phyloP scores from a whole-genome alignment of 2,329 filamentous ascomycete species.

The Chaetomium sp. region DNA sequence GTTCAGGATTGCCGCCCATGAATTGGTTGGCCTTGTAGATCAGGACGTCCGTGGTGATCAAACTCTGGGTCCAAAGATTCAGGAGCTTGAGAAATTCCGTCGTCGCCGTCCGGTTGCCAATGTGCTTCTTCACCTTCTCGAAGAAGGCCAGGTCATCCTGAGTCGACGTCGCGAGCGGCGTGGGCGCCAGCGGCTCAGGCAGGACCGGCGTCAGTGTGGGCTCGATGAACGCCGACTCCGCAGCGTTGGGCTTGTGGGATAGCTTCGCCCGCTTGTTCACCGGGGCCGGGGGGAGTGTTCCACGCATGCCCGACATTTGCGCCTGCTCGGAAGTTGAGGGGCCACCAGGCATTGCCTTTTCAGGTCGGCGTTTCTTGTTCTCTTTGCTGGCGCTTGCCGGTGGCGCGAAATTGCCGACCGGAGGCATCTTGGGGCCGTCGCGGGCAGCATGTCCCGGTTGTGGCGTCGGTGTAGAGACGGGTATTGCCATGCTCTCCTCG shows the following conservation, averaged over 20 bases:
- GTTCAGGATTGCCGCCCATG: slow-evolving; percentile 82
- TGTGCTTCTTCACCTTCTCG: slow-evolving; percentile 93
- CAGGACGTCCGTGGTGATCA: slow-evolving; percentile 83
- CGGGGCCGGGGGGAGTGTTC: slow-evolving; percentile 40
- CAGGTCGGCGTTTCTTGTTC: slow-evolving; percentile 77
- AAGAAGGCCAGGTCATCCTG: slow-evolving; percentile 92
- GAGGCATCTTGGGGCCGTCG: slow-evolving; percentile 79
- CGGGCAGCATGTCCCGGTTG: slow-evolving; percentile 53
- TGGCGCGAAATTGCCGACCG: slow-evolving; percentile 91
- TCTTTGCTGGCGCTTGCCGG: slow-evolving; percentile 81
- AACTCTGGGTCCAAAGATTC: slow-evolving; percentile 90
- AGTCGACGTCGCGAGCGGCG: slow-evolving; percentile 70
- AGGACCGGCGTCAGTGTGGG: slow-evolving; percentile 86
- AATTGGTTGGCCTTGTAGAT: slow-evolving; percentile 82
- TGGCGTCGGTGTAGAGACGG: slow-evolving; percentile 56
- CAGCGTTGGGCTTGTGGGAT: slow-evolving; percentile 62
- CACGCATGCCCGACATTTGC: slow-evolving; percentile 44
- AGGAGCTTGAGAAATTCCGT: slow-evolving; percentile 96
- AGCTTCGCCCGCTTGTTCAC: slow-evolving; percentile 72
- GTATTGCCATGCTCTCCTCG: slow-evolving; percentile 64
- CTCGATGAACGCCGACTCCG: slow-evolving; percentile 67
- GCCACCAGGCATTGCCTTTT: slow-evolving; percentile 55
- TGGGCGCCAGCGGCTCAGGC: slow-evolving; percentile 82
- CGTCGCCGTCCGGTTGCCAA: slow-evolving; percentile 88
- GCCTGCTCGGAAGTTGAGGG: slow-evolving; percentile 46